These are phyloP conservation scores for Primulina tabacum DNA, from an alignment of 257 asterid species.

Conservation along the genomic window DNA sequence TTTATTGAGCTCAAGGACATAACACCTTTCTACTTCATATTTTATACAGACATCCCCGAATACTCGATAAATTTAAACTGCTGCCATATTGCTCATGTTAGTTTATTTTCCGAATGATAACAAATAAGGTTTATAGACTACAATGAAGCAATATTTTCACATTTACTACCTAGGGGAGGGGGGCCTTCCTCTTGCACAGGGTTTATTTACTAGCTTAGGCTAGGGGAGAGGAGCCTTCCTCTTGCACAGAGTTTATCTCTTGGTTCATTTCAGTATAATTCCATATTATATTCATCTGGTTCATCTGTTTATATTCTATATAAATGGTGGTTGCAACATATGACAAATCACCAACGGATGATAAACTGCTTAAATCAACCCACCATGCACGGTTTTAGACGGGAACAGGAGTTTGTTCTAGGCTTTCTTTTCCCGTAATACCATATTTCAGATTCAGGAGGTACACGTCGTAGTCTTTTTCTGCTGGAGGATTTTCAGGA, in stretches of 20 bases:
- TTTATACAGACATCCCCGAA: not conserved
- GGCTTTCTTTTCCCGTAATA: conserved; percentile 87
- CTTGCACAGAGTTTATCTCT: no score
- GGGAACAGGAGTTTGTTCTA: conserved; percentile 62
- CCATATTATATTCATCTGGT: no score
- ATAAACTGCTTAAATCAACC: conserved; percentile 5
- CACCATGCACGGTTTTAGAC: conserved; percentile 37
- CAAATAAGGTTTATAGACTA: not conserved
- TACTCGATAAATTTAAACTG: not conserved
- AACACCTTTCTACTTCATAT: not conserved
- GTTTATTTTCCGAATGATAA: no score
- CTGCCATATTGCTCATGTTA: not conserved
- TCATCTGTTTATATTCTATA: no score
- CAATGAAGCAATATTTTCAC: not conserved
- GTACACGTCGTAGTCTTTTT: conserved; percentile 73
- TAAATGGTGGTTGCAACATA: no score
- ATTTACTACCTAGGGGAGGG: not conserved
- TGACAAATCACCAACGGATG: no score
- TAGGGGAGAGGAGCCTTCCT: no score
- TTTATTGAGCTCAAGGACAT: not conserved
- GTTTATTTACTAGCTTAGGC: no score
- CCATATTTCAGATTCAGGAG: conserved; percentile 77
- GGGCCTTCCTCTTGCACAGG: no score
- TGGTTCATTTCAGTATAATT: no score
- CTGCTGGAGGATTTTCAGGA: conserved; percentile 91